phyloP scores from a whole-genome alignment of 2,329 filamentous ascomycete species.

The Aspergillus quadrilineatus region DNA sequence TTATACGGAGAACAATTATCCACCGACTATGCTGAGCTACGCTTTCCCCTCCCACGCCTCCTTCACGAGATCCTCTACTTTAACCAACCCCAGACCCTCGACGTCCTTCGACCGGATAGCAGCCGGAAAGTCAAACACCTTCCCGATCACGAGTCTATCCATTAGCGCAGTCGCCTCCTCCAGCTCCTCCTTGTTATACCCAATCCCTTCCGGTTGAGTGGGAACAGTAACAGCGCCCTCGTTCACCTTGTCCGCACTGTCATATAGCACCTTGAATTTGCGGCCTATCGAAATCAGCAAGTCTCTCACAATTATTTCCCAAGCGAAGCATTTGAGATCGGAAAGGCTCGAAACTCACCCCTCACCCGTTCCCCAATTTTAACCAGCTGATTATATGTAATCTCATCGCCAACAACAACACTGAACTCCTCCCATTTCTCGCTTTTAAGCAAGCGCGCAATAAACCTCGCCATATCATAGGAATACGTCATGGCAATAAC shows the following conservation, averaged over 20 bases:
- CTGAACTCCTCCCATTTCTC: constrained; percentile 46
- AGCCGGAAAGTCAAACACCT: constrained; percentile 29
- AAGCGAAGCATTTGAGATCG: neutral
- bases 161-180: constrained; percentile 29
- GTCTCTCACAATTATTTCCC: neutral
- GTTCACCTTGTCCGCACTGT: constrained; percentile 35
- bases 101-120: constrained; percentile 26
- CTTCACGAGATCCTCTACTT: constrained; percentile 25
- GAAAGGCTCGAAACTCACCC: constrained; percentile 25
- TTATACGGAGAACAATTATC: too few species aligned
- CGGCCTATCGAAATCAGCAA: constrained; percentile 20
- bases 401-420: constrained; percentile 39
- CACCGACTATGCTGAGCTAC: neutral
- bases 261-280: constrained; percentile 37
- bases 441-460: constrained; percentile 44
- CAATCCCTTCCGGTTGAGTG: constrained; percentile 20
- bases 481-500: constrained; percentile 51
- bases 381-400: constrained; percentile 50
- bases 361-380: constrained; percentile 43
- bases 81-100: constrained; percentile 24
- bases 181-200: constrained; percentile 24
- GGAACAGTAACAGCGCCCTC: constrained; percentile 37
- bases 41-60: constrained; percentile 9
- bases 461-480: constrained; percentile 50
- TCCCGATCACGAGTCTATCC: constrained; percentile 29